Conservation (phyloP, 441 rosid species). For the Brassica balearica region DNA sequence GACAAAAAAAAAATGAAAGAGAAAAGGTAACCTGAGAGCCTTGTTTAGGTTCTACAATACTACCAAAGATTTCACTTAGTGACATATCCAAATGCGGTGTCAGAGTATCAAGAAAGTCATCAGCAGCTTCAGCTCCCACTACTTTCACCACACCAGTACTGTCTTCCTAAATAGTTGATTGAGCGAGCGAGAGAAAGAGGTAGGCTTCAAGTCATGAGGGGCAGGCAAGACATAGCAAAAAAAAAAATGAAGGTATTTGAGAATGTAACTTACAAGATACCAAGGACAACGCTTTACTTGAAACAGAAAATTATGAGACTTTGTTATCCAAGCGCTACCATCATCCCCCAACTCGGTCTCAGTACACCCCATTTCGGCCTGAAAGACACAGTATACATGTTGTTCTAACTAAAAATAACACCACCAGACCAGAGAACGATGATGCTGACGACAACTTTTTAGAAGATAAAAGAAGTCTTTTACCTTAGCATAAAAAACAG, state of each 20-base stretch:
- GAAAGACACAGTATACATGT: background rate
- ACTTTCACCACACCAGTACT: background rate
- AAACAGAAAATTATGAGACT: background rate
- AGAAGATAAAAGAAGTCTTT: background rate
- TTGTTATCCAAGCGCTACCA: background rate
- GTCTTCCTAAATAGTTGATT: conserved; percentile 11
- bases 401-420: background rate
- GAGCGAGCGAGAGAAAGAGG: background rate
- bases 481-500: background rate
- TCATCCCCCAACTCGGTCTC: background rate
- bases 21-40: conserved; percentile 19
- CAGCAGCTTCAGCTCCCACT: background rate
- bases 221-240: background rate
- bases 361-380: background rate
- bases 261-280: conserved; percentile 15
- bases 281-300: conserved; percentile 7
- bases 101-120: background rate
- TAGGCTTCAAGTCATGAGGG: background rate
- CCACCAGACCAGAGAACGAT: background rate
- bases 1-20: background rate
- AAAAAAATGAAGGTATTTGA: background rate
- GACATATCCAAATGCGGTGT: background rate
- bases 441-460: background rate
- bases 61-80: background rate
- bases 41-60: background rate